Percentiles rank a stretch among this genome's conserved stretches.
phyloP scores from a whole-genome alignment of 179 eudicot genomes.

The Sideroxylon spinosum region DNA sequence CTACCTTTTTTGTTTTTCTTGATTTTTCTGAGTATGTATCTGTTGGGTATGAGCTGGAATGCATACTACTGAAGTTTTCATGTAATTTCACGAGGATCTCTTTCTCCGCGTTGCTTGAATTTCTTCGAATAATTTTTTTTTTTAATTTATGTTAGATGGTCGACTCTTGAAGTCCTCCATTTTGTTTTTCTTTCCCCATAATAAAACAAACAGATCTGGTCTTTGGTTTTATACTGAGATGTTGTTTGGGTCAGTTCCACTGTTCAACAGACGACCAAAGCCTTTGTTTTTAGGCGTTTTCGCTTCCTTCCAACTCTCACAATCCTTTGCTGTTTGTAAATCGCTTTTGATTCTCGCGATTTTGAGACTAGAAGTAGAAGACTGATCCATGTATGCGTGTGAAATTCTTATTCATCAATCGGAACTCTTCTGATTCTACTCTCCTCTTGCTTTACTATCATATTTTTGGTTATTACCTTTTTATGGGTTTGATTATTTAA shows the following conservation, averaged over 20 bases:
- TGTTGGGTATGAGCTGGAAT: not conserved
- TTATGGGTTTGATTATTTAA: not conserved
- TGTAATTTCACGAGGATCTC: constrained; percentile 18
- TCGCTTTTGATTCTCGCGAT: not conserved
- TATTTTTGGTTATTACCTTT: constrained; percentile 6
- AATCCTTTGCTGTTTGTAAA: not conserved
- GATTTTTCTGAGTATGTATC: not conserved
- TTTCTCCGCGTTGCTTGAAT: constrained; percentile 14
- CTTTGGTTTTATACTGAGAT: constrained; percentile 9
- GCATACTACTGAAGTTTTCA: constrained; percentile 11
- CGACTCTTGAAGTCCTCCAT: constrained; percentile 9
- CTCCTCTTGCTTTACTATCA: not conserved
- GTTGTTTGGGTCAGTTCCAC: constrained; percentile 26
- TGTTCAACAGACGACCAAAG: constrained; percentile 31
- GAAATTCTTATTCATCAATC: not conserved
- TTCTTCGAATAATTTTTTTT: not conserved
- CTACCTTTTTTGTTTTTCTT: not conserved
- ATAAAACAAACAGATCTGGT: constrained; percentile 24
- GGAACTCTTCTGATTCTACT: constrained; percentile 11
- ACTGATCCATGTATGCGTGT: not conserved
- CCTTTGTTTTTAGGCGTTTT: constrained; percentile 29
- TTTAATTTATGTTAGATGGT: constrained; percentile 12
- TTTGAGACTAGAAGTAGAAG: constrained; percentile 12
- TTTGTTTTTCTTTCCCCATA: not conserved
- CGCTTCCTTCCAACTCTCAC: not conserved